Base-by-base conservation (phyloP, 805 yeast species). In the Yarrowia yakushimensis region DNA sequence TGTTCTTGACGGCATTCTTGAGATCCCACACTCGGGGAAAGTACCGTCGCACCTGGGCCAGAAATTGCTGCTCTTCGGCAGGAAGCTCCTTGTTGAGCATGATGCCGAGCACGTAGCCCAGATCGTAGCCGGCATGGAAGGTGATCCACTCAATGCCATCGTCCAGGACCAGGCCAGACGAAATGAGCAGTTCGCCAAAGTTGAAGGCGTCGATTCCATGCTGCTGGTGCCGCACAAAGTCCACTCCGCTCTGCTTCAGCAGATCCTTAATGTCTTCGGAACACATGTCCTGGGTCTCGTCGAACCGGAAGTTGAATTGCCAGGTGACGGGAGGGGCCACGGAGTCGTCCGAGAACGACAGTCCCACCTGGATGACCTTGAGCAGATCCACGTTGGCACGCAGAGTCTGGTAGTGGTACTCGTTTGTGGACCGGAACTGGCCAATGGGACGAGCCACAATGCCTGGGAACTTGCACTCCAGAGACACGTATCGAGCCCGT, bases 381-480 rank as follows among this genome's bases (percentile, higher is more conserved):
- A 92, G 76, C 63, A 94, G 79, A 73, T 94, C 99, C 3, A 94
- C 88, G 72, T 94, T 94, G 10, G 96, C 81, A 70, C 99, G 82
- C 75, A 94, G 81, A 0, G 98, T 93, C 74, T 94, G 99, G 72
- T 93, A 94, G 73, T 94, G 98, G 74, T 91, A 94, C 73, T 94
- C 98, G 23, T 87, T 81, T 15, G 94, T 88, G 2, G 94, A 85
- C 69, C 90, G 84, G 75, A 94, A 94, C 18, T 89, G 84, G 18
- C 99, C 99, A 65, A 94, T 88, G 15, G 99, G 99, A 69, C 99
- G 82, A 2, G 97, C 97, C 27, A 93, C 87, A 22, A 96, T 89
- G 0, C 99, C 99, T 0, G 97, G 97, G 71, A 94, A 91, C 73
- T 94, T 98, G 50, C 96, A 91, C 68, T 91, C 92, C 64, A 91